Percentiles rank a stretch among this genome's conserved stretches.
Conservation (phyloP, 1,284 basidiomycete genomes). For the Chiua sp. region DNA sequence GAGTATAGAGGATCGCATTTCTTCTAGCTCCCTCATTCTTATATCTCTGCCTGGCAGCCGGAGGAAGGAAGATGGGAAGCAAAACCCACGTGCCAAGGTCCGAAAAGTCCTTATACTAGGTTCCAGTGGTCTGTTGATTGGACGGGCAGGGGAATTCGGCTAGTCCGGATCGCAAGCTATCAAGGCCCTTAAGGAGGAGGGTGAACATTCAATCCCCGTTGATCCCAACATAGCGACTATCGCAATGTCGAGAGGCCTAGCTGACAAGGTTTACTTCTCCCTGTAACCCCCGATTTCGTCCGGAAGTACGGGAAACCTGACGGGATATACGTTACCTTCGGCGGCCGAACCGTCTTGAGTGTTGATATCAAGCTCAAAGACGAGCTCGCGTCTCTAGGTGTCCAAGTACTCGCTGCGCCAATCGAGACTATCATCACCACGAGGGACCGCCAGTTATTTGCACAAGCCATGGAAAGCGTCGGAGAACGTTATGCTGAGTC, state of each 20-base stretch:
- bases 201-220: constrained; percentile 98
- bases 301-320: constrained; percentile 98
- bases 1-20: constrained; percentile 80
- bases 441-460: constrained; percentile 96
- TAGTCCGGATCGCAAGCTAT: constrained; percentile 99
- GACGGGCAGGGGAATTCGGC: constrained; percentile 99
- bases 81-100: constrained; percentile 79
- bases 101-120: constrained; percentile 97
- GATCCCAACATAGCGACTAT: constrained; percentile 99
- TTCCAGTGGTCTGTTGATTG: constrained; percentile 97
- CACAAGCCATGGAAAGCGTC: constrained; percentile 94
- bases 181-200: constrained; percentile 98
- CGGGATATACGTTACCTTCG: constrained; percentile 98
- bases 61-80: constrained; percentile 83
- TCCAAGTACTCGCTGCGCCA: constrained; percentile 94
- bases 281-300: constrained; percentile 97
- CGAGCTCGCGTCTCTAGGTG: constrained; percentile 88
- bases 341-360: constrained; percentile 96
- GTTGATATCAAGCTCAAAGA: constrained; percentile 98
- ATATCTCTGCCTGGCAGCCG: constrained; percentile 90
- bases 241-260: constrained; percentile 95
- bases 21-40: constrained; percentile 71
- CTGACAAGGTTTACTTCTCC: constrained; percentile 99
- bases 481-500: constrained; percentile 95
- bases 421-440: constrained; percentile 98